A percentile compares a stretch with the other conserved stretches of the same genome.
phyloP scores from a whole-genome alignment of 345 rosid genomes.

The Fremontodendron californicum region DNA sequence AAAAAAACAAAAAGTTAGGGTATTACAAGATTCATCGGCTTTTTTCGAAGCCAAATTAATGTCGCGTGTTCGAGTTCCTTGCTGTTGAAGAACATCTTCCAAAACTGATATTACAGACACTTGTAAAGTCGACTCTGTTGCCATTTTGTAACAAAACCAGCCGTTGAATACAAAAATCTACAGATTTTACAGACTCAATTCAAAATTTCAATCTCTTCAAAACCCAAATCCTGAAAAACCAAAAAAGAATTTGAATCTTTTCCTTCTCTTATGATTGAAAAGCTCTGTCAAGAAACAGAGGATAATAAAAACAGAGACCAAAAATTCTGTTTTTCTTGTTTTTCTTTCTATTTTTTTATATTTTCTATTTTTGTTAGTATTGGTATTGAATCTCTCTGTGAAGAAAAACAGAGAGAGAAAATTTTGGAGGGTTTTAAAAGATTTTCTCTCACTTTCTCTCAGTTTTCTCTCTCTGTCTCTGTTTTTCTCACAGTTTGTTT shows the following conservation, averaged over 20 bases:
- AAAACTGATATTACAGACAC: constrained; percentile 63
- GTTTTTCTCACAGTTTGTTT: constrained; percentile 6
- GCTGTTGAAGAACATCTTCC: constrained; percentile 73
- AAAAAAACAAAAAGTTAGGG: constrained; percentile 4
- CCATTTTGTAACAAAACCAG: constrained; percentile 26
- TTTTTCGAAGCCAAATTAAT: constrained; percentile 44
- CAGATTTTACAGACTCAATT: neutral
- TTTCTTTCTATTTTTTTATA: constrained; percentile 30
- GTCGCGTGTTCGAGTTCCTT: constrained; percentile 37
- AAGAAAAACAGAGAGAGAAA: neutral
- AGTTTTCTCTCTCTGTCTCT: neutral
- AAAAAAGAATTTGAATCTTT: neutral
- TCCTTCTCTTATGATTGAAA: neutral
- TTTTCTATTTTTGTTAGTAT: constrained; percentile 3
- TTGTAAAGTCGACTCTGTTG: constrained; percentile 44
- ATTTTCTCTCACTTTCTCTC: neutral
- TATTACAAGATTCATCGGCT: constrained; percentile 74
- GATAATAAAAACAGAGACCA: constrained; percentile 1
- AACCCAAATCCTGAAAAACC: neutral
- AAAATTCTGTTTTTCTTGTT: constrained; percentile 10
- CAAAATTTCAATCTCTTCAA: neutral
- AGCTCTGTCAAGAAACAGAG: constrained; percentile 14
- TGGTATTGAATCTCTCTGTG: neutral
- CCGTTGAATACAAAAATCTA: neutral
- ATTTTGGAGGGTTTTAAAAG: neutral